Conservation (phyloP, 1,284 basidiomycete genomes). For the Trametes pubescens region DNA sequence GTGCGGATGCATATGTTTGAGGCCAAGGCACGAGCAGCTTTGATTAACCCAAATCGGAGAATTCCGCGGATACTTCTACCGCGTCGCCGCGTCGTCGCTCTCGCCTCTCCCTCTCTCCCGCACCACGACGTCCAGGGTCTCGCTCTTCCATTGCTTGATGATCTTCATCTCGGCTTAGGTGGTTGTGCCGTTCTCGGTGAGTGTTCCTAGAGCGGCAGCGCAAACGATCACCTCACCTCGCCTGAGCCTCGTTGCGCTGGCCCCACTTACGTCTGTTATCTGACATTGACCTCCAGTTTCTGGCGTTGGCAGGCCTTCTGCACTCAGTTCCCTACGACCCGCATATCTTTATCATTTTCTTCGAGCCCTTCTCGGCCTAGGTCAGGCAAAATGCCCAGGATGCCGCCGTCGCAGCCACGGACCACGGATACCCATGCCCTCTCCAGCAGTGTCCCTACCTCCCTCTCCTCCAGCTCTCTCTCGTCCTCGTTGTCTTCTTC, state of each 20-base stretch:
- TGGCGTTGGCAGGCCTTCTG: constrained; percentile 32
- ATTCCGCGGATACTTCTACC: constrained; percentile 24
- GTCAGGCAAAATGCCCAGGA: constrained; percentile 36
- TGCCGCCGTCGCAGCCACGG: constrained; percentile 36
- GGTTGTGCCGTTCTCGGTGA: constrained; percentile 27
- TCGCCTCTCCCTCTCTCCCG: constrained; percentile 16
- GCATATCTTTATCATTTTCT: constrained; percentile 37
- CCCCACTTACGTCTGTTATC: constrained; percentile 37
- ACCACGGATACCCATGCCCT: constrained; percentile 43
- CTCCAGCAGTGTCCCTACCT: constrained; percentile 45
- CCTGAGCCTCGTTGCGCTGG: constrained; percentile 48
- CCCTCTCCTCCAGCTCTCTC: constrained; percentile 50
- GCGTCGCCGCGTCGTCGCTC: constrained; percentile 20
- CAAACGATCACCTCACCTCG: constrained; percentile 49
- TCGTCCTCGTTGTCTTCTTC: constrained; percentile 54
- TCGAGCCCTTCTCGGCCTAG: constrained; percentile 33
- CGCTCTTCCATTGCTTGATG: constrained; percentile 30
- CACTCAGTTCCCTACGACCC: constrained; percentile 30
- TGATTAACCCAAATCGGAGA: constrained; percentile 24
- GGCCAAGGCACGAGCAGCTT: constrained; percentile 12
- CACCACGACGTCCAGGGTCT: constrained; percentile 23
- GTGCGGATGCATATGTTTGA: constrained; percentile 1
- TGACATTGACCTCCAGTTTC: constrained; percentile 31
- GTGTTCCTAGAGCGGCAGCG: constrained; percentile 29
- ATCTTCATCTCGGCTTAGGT: constrained; percentile 31